phyloP scores from a whole-genome alignment of 2,329 filamentous ascomycete species.

The Curvularia verruculosa region DNA sequence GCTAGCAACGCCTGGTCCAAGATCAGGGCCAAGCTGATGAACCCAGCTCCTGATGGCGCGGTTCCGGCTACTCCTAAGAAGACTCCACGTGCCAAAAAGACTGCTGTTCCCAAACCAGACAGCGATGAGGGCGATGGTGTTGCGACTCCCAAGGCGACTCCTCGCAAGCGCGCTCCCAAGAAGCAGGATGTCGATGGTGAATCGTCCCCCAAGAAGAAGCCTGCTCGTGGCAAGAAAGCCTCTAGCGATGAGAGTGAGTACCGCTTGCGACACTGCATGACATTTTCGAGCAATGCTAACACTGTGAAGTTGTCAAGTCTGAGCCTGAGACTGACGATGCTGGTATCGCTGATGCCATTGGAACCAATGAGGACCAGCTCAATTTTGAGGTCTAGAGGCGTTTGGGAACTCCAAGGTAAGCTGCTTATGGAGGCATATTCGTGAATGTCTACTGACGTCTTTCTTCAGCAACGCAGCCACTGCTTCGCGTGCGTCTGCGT shows the following conservation, averaged over 20 bases:
- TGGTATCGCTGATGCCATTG: constrained; percentile 4
- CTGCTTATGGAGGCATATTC: background rate
- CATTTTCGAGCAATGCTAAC: constrained; percentile 9
- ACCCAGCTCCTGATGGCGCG: constrained; percentile 13
- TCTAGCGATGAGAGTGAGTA: constrained; percentile 26
- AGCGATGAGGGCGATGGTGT: constrained; percentile 21
- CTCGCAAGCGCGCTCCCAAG: constrained; percentile 43
- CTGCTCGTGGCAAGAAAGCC: constrained; percentile 32
- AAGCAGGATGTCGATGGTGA: constrained; percentile 43
- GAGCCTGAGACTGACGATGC: constrained; percentile 13
- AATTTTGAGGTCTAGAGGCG: constrained; percentile 22
- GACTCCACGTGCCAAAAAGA: constrained; percentile 24
- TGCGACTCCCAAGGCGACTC: constrained; percentile 35
- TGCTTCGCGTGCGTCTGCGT: background rate
- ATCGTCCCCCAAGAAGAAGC: constrained; percentile 42
- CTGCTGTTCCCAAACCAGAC: constrained; percentile 12
- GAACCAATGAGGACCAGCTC: constrained; percentile 8
- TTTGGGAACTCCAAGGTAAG: background rate
- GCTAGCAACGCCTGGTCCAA: constrained; percentile 48
- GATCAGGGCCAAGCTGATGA: constrained; percentile 42
- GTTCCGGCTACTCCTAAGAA: constrained; percentile 31
- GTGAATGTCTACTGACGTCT: background rate
- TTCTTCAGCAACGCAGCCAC: background rate
- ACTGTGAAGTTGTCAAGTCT: constrained; percentile 17
- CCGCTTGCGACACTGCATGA: background rate